Conservation (phyloP, 2,329 filamentous ascomycete species). For the Aspergillus fumigatus region DNA sequence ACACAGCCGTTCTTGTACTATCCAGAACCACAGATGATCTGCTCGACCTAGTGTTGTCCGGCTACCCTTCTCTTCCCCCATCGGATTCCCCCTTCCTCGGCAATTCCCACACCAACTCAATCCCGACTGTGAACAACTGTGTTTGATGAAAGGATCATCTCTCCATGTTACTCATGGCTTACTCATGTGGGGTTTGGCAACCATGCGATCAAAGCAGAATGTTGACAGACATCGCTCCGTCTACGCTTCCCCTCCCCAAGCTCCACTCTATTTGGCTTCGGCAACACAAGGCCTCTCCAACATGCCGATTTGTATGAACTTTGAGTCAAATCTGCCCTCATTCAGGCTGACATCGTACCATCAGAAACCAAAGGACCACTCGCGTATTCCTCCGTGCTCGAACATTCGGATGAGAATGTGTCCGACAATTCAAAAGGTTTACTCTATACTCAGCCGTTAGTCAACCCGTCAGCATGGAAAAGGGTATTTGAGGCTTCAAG, state of each 20-base stretch:
- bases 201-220: constrained; percentile 1
- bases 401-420: background rate
- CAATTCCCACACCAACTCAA: constrained; percentile 2
- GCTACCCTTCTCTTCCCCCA: background rate
- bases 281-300: constrained; percentile 18
- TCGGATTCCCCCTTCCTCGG: constrained; percentile 3
- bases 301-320: constrained; percentile 19
- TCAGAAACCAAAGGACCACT: background rate
- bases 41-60: background rate
- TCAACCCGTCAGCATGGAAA: background rate
- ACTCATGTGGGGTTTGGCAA: constrained; percentile 28
- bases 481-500: constrained; percentile 1
- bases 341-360: background rate
- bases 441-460: background rate
- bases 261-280: constrained; percentile 8
- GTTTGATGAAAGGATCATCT: constrained; percentile 1
- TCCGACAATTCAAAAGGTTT: background rate
- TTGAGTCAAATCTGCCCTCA: background rate
- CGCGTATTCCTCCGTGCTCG: background rate
- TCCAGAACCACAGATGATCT: no score
- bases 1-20: background rate
- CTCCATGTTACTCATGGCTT: constrained; percentile 27
- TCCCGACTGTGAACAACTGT: background rate
- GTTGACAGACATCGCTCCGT: constrained; percentile 5
- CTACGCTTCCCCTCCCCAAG: background rate